Evolutionary conservation across 371 early-diverging fungal genomes (phyloP).

Genomic region (Catenaria anguillulae): DNA sequence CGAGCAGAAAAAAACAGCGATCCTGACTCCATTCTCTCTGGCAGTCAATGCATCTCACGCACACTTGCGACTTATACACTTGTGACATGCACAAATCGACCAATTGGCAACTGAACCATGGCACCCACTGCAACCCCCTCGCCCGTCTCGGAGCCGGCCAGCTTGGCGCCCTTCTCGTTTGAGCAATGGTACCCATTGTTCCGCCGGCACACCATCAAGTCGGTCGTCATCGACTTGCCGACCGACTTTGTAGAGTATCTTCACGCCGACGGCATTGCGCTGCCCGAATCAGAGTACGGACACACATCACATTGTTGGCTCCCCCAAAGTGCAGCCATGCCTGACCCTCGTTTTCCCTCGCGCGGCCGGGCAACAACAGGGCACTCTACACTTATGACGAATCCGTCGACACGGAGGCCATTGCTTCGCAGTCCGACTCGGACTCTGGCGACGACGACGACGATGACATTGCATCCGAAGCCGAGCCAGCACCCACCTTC

Average conservation of each 20-base stretch:
- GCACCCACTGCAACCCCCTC: no score
- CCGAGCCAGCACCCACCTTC: constrained; percentile 15
- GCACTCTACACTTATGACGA: background rate
- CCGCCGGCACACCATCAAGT: constrained; percentile 43
- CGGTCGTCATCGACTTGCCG: constrained; percentile 47
- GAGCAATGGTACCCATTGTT: constrained; percentile 61
- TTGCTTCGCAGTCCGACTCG: constrained; percentile 9
- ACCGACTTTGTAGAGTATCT: constrained; percentile 65
- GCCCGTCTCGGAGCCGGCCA: no score
- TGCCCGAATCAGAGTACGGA: constrained; percentile 68
- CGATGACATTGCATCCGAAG: constrained; percentile 17
- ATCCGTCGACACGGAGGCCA: background rate
- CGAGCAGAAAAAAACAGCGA: no score
- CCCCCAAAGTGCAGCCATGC: no score
- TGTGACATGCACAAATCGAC: no score
- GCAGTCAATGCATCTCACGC: no score
- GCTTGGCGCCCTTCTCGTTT: constrained; percentile 21
- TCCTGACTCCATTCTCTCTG: no score
- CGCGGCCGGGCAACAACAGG: no score
- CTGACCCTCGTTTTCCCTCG: no score
- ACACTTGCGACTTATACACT: no score
- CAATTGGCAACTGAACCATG: no score
- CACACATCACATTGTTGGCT: no score
- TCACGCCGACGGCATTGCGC: constrained; percentile 61
- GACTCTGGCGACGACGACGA: constrained; percentile 22